A percentile compares a stretch with the other conserved stretches of the same genome.
Conservation (phyloP, 225 moss, liverwort and hornwort species). For the Bryoerythrophyllum caledonicum region DNA sequence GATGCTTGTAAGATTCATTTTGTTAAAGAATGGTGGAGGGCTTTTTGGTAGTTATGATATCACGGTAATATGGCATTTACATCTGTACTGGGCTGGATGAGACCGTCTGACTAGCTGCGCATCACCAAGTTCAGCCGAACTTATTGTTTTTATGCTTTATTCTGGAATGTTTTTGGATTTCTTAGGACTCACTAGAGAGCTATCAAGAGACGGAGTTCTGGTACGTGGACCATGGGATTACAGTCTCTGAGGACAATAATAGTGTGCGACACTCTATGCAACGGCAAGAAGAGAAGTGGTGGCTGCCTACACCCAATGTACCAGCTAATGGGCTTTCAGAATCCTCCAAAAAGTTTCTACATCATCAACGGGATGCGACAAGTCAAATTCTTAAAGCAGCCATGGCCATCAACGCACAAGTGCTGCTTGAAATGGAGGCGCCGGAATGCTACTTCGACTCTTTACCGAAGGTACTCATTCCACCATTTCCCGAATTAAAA, state of each 20-base stretch:
- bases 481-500: background rate
- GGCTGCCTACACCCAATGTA: conserved; percentile 94
- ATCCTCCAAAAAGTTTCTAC: conserved; percentile 66
- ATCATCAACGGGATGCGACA: conserved; percentile 77
- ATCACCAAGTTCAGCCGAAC: background rate
- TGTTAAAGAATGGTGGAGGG: background rate
- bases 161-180: conserved; percentile 9
- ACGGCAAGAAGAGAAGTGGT: conserved; percentile 99
- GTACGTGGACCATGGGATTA: conserved; percentile 91
- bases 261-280: conserved; percentile 76
- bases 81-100: background rate
- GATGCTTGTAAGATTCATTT: background rate
- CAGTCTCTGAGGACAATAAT: conserved; percentile 67
- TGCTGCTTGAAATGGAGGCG: conserved; percentile 88
- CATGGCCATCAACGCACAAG: conserved; percentile 91
- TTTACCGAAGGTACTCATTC: conserved; percentile 71
- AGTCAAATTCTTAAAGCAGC: conserved; percentile 96
- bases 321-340: conserved; percentile 82
- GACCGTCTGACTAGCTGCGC: background rate
- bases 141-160: background rate
- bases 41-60: background rate
- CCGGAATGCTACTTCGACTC: conserved; percentile 85
- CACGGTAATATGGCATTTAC: background rate
- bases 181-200: conserved; percentile 80
- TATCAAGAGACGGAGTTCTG: conserved; percentile 88